Conservation (phyloP, 495 filamentous ascomycete species). For the Aspergillus leporis region DNA sequence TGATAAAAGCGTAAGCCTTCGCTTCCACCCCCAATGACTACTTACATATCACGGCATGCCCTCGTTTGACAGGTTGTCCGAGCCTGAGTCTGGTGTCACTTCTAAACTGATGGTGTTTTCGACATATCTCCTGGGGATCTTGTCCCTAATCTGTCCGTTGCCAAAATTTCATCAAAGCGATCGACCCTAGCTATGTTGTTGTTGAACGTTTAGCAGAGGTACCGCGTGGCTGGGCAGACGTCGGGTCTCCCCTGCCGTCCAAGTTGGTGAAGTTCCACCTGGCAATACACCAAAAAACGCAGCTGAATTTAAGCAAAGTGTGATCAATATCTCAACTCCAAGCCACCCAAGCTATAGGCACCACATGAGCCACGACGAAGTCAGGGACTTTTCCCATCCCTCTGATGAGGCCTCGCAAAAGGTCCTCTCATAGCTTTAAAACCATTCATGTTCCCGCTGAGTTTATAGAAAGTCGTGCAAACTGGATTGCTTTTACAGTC, state of each 20-base stretch:
- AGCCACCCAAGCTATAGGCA: constrained; percentile 60
- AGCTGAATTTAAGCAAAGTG: constrained; percentile 56
- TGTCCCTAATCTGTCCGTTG: constrained; percentile 19
- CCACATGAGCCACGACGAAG: constrained; percentile 60
- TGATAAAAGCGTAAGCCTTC: too few relatives aligned
- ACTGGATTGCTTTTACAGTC: constrained; percentile 57
- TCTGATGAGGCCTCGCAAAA: constrained; percentile 37
- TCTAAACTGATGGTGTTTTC: constrained; percentile 16
- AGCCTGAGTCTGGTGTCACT: neutral
- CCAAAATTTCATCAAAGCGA: constrained; percentile 3
- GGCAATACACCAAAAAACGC: constrained; percentile 54
- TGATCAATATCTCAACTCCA: constrained; percentile 65
- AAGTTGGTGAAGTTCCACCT: constrained; percentile 53
- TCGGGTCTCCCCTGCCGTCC: constrained; percentile 31
- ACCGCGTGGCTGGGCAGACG: constrained; percentile 50
- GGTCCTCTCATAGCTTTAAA: constrained; percentile 53
- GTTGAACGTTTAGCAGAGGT: constrained; percentile 45
- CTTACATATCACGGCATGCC: neutral
- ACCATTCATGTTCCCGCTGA: constrained; percentile 41
- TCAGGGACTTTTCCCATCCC: constrained; percentile 52
- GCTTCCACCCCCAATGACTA: neutral
- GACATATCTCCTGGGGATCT: constrained; percentile 7
- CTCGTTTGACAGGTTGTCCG: neutral
- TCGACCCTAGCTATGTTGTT: constrained; percentile 27
- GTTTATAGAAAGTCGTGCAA: constrained; percentile 47